Base-by-base conservation (phyloP, 352 stramenopile genomes). In the Globisporangium iwayamae region DNA sequence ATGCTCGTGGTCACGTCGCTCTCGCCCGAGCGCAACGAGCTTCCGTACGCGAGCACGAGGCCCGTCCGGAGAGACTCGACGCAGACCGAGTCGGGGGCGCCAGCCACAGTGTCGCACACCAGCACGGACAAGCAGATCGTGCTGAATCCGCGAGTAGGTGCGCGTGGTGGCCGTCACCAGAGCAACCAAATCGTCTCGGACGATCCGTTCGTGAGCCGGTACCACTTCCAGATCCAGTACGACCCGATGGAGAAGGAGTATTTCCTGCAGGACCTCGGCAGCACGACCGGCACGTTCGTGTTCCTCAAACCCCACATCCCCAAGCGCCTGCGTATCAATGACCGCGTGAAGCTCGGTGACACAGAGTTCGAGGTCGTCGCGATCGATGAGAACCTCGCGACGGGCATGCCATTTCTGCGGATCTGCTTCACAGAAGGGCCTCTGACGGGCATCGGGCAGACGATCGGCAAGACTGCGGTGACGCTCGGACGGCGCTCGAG, bases 181-280 rank as follows among this genome's bases (percentile, higher is more conserved):
- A 90, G 73, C 71, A 95, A 93, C 65, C 83, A 93, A 61, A 93
- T 95, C 67, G 88, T 95, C 57, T 86, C 89, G 41, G 80, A 95
- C 68, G 86, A 95, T 54, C 81, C 81, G 65, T 91, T 86, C 68
- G 86, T 95, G 66, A 93, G 83, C 34, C 84, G 86, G 5, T 84
- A 81, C 54, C 86, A 95, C 55, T 95, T 95, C 64, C 74, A 80
- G 59, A 88, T 95, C 61, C 72, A 77, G 55, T 95, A 91, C 65
- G 83, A 93, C 52, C 65, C 80, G 16, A 78, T 91, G 64, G 83
- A 94, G 68, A 93, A 92, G 60, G 83, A 90, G 59, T 95, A 93
- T 60, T 94, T 78, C 62, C 68, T 95, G 2, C 79, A 91, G 53
- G 86, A 95, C 60, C 73, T 90, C 6, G 84, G 86, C 36, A 91